Evolutionary conservation across 441 rosid genomes (phyloP), one percentile per base, ranked within the genome.

Genomic region (Croton laevigatus): DNA sequence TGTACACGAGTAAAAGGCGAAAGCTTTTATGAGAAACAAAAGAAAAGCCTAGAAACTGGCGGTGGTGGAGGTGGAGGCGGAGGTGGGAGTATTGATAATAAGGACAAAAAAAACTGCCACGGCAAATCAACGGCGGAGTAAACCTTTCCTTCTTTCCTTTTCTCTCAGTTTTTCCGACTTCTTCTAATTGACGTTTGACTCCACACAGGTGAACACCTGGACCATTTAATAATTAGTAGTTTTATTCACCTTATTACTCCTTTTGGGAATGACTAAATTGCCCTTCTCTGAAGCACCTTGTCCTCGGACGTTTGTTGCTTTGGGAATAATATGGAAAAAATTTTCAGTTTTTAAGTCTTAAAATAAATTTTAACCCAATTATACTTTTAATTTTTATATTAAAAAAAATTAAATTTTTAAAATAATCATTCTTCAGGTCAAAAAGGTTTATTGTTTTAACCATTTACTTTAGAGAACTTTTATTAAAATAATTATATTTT

Each of bases 91-190:
- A n/a, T n/a, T n/a, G 16, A 52, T 16, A 20, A 36, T 37, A 19
- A 8, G 12, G 12, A 40, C 38, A 20, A 54, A 67, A 53, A 27
- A 36, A 22, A 48, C 6, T 19, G 51, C 37, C 20, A 38, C 46
- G 13, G 70, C 61, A 20, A 53, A 20, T 13, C n/a, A 60, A 53
- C 70, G 70, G 70, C 51, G 71, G 49, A 49, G 22, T 52, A 2
- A 49, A 19, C 44, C 66, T 61, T 7, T 2, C 38, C 5, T 46
- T 14, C 32, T 34, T 46, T 4, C 52, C 52, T 9, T 46, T 46
- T 46, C 16, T 32, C 8, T 17, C 14, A 9, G 36, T 6, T 65
- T 8, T 20, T 36, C 20, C 12, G 66, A 20, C 60, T 53, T 53
- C 60, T 53, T 53, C 37, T 22, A 38, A 37, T 53, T 67, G 52